Percentiles rank a stretch among this genome's conserved stretches.
Evolutionary conservation across 225 moss, liverwort and hornwort genomes (phyloP).

Genomic region (Bryoerythrophyllum caledonicum): DNA sequence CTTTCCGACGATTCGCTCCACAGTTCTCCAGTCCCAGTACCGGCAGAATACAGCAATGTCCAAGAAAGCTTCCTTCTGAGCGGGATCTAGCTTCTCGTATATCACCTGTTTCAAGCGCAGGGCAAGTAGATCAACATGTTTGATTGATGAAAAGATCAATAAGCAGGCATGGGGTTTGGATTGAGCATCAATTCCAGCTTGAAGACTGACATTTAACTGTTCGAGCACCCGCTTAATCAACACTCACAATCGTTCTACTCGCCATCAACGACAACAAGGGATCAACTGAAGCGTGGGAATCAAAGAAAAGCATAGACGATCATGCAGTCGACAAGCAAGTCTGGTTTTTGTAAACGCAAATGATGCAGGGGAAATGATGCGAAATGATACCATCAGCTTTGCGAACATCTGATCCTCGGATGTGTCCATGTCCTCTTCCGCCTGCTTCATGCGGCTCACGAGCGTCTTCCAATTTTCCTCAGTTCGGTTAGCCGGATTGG

Average conservation of each 20-base stretch:
- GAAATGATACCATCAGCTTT: constrained; percentile 50
- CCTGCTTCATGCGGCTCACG: constrained; percentile 60
- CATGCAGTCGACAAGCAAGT: background rate
- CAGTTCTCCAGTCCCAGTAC: constrained; percentile 77
- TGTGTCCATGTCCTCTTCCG: constrained; percentile 57
- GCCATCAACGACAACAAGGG: background rate
- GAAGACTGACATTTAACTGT: background rate
- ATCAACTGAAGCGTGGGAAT: background rate
- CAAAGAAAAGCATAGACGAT: background rate
- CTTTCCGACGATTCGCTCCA: constrained; percentile 68
- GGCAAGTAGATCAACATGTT: background rate
- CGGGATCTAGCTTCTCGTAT: constrained; percentile 50
- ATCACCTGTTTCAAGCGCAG: constrained; percentile 44
- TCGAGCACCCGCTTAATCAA: background rate
- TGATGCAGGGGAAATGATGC: background rate
- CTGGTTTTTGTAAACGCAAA: background rate
- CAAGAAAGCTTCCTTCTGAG: constrained; percentile 62
- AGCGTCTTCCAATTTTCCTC: constrained; percentile 52
- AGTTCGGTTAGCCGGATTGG: constrained; percentile 50
- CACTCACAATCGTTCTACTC: background rate
- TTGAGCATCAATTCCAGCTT: background rate
- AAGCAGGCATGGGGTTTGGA: background rate
- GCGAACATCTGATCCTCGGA: constrained; percentile 70
- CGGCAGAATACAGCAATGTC: constrained; percentile 71
- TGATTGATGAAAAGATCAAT: background rate